These are phyloP conservation scores for Suhomyces canberraensis DNA, from an alignment of 805 yeast genomes.

Conservation along the genomic window DNA sequence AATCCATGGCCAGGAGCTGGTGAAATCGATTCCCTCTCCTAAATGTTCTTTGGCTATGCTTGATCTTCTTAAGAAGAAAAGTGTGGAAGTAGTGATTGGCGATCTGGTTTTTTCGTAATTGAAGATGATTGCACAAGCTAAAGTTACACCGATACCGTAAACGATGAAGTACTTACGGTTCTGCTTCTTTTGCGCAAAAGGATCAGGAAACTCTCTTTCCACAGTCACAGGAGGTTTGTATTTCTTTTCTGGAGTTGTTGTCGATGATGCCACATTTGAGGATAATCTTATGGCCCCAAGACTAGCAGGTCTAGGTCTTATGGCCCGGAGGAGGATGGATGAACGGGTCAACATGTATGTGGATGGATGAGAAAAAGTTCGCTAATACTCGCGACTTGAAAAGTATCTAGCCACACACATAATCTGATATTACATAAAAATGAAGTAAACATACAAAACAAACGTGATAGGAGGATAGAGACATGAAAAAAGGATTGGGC, in stretches of 20 bases:
- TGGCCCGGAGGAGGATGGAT: neutral
- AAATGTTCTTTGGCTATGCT: constrained; percentile 55
- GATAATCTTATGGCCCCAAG: neutral
- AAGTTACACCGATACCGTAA: constrained; percentile 37
- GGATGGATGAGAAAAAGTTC: neutral
- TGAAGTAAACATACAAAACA: too few species aligned
- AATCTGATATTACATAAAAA: too few species aligned
- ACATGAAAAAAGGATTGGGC: too few species aligned
- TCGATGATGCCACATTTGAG: neutral
- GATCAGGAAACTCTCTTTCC: constrained; percentile 81
- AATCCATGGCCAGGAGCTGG: constrained; percentile 84
- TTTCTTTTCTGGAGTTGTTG: neutral
- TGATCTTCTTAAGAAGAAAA: constrained; percentile 81
- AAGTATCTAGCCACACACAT: too few species aligned
- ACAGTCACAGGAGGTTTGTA: constrained; percentile 51
- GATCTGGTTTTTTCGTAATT: constrained; percentile 91
- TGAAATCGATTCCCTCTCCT: constrained; percentile 75
- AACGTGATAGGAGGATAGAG: too few species aligned
- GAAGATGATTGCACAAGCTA: constrained; percentile 59
- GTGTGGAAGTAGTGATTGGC: constrained; percentile 82
- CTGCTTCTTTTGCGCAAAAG: constrained; percentile 51
- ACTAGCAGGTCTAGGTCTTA: neutral
- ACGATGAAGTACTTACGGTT: constrained; percentile 52
- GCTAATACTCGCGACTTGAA: too few species aligned
- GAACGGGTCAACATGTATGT: neutral